A percentile compares a stretch with the other conserved stretches of the same genome.
Evolutionary conservation across 2,329 filamentous ascomycete genomes (phyloP).

Genomic region (Sarocladium kiliense): DNA sequence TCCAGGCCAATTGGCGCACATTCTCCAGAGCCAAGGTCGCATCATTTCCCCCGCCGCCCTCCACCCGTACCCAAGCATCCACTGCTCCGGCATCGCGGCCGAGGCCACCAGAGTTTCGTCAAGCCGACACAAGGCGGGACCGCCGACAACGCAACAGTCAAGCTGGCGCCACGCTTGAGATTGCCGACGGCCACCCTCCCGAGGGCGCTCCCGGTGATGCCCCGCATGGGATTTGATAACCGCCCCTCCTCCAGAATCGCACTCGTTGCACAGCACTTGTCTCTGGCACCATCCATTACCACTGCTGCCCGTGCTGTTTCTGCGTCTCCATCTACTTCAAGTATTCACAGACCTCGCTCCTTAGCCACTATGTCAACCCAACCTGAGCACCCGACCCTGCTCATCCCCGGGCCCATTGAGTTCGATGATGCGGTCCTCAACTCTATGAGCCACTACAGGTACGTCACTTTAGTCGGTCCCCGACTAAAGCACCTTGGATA

Average conservation of each 20-base stretch:
- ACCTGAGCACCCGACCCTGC: conserved; percentile 63
- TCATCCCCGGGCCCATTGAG: conserved; percentile 97
- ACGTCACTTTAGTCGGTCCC: conserved; percentile 21
- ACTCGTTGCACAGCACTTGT: conserved; percentile 21
- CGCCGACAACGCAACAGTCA: conserved; percentile 7
- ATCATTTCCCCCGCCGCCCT: neutral
- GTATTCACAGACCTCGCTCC: conserved; percentile 14
- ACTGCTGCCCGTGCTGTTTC: neutral
- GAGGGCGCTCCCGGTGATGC: conserved; percentile 4
- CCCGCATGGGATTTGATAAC: conserved; percentile 4
- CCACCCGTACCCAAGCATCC: neutral
- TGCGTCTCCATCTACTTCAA: conserved; percentile 10
- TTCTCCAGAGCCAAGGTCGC: neutral
- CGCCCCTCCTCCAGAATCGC: conserved; percentile 17
- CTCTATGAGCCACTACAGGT: conserved; percentile 94
- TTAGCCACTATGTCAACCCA: conserved; percentile 54
- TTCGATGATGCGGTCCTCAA: conserved; percentile 95
- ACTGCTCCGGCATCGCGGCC: conserved; percentile 6
- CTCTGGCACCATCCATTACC: conserved; percentile 11
- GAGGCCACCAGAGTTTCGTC: neutral
- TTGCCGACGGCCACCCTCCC: conserved; percentile 18
- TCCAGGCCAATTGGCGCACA: neutral
- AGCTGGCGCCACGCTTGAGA: conserved; percentile 5
- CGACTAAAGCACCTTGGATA: neutral
- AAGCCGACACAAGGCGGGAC: conserved; percentile 8